phyloP scores from a whole-genome alignment of 768 basidiomycete genomes.

The Vararia minispora region DNA sequence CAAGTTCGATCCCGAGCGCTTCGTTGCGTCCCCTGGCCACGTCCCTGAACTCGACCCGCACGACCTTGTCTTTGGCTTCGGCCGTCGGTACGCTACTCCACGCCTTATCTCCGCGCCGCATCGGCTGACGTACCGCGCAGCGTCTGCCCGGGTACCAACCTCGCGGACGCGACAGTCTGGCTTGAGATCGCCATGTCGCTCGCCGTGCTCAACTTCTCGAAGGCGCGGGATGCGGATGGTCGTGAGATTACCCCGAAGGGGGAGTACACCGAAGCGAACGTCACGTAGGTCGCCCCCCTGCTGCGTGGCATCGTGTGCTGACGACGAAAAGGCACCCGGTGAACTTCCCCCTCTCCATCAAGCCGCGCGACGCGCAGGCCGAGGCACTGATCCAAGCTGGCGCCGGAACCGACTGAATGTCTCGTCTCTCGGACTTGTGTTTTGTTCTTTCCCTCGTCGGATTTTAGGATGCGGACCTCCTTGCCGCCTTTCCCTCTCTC shows the following conservation, averaged over 20 bases:
- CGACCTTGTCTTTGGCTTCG: conserved; percentile 58
- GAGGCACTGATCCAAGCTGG: neutral
- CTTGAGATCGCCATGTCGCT: conserved; percentile 2
- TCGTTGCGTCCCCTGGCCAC: conserved; percentile 13
- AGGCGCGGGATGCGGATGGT: conserved; percentile 4
- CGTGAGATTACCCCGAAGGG: conserved; percentile 2
- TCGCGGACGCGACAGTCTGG: conserved; percentile 8
- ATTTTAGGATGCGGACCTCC: too few relatives aligned
- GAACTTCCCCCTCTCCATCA: conserved; percentile 2
- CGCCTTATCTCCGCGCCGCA: too few relatives aligned
- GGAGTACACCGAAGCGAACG: neutral
- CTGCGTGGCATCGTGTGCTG: neutral
- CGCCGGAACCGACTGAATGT: too few relatives aligned
- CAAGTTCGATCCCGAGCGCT: conserved; percentile 12
- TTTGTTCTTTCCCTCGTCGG: too few relatives aligned
- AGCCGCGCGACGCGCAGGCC: neutral
- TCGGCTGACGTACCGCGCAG: neutral
- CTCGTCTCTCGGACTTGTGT: too few relatives aligned
- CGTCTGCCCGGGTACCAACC: conserved; percentile 6
- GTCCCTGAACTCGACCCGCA: conserved; percentile 25
- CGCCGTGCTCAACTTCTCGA: conserved; percentile 8
- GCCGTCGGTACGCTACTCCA: conserved; percentile 38
- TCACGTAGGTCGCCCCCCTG: conserved; percentile 1
- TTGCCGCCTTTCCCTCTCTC: too few relatives aligned
- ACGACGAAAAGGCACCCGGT: conserved; percentile 1